Evolutionary conservation across 2,329 filamentous ascomycete species (phyloP), one percentile per base, ranked within the genome.

Genomic region (Byssoonygena ceratinophila): DNA sequence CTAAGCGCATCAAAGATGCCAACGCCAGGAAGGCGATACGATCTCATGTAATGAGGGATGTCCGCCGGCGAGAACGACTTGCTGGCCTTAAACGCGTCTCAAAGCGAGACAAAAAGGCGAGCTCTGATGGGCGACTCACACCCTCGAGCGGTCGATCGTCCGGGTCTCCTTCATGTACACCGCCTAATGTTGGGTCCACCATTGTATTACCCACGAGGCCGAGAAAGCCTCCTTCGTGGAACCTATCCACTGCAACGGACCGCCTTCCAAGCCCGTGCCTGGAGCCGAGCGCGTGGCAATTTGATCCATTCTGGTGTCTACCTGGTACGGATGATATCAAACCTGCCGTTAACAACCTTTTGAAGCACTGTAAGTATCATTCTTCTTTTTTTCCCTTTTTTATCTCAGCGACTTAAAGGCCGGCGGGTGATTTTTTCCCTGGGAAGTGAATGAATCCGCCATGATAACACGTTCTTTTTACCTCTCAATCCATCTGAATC

Each of bases 41-140:
- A 14, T 71, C 69, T 12, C 69, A 71, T 64, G 69, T 71, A 16
- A 71, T 71, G 69, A 66, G 68, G 37, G 64, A 70, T 57, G 68
- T 71, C 14, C 68, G 69, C 36, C 65, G 67, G 27, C 63, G 65
- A n/a, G 69, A 71, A 55, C 60, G 65, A 48, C 63, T 68, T 4
- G 66, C 66, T 12, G 69, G 69, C 1, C 54, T 66, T 34, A 71
- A 69, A 55, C 59, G 69, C 46, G 60, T 61, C 12, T 63, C 65
- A 2, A 66, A 57, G 57, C 64, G 59, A 25, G 66, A 63, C 32
- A 58, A 44, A 31, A 45, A 56, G 22, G 6, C 39, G 23, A 32
- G 20, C 20, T 16, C 36, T 7, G 39, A 12, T 27, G 18, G 11
- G 4, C 16, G 36, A 7, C 27, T 27, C 29, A 12, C 37, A n/a